Base-by-base conservation (phyloP, 441 rosid species). In the Populus tomentosa region DNA sequence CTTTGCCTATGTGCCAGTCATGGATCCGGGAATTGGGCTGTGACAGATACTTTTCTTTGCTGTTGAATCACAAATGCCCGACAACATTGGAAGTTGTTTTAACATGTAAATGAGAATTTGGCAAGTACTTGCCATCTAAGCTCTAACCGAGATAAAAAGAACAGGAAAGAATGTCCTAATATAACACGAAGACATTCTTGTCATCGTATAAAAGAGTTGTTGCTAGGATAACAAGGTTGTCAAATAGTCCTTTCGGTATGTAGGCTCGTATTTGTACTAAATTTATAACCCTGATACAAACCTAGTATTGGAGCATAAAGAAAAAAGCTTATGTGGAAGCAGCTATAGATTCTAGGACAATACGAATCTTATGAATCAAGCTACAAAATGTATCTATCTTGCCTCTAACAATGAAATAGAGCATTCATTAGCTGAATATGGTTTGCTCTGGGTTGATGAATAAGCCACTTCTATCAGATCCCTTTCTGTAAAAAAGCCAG, bases 401-500 rank as follows among this genome's bases (percentile, higher is more conserved):
- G 33, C 74, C 72, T 70, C 74, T 10, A 38, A 28, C 21, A 67
- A 24, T 71, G 78, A 69, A 14, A 23, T 23, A 10, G 69, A 23
- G 35, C 33, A 26, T 67, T 67, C 69, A 30, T 67, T 67, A 30
- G 35, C 69, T 14, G 69, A 67, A 67, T 7, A 26, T 0, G 69
- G 35, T 14, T 67, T 30, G 8, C n/a, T 28, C 35, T 67, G 33
- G 69, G n/a, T 16, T 24, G 36, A 24, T 11, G 69, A 67, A 16
- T 16, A 26, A 28, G 69, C 75, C 30, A 67, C 67, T 11, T 61
- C 78, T 20, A 70, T 63, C 28, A 81, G 21, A 26, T 81, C 71
- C n/a, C 83, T 77, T 46, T 73, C 77, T 16, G 65, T 81, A 75
- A 77, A 81, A 79, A 81, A 77, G 9, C 73, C 83, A 6, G 83